Conservation (phyloP, 371 early-diverging fungal genomes). For the Blakeslea trispora region DNA sequence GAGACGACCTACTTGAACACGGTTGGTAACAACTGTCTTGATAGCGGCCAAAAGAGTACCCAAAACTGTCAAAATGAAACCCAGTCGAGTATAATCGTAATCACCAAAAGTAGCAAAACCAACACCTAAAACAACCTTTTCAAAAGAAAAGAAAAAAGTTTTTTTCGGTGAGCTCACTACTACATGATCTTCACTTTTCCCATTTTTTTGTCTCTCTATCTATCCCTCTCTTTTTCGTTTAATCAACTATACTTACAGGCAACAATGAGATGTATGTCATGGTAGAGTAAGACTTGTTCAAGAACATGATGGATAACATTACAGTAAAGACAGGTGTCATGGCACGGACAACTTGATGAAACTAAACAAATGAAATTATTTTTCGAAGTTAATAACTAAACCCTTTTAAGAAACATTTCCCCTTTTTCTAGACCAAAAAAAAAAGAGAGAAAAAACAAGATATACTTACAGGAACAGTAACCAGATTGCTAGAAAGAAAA, state of each 20-base stretch:
- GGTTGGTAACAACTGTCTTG: constrained; percentile 86
- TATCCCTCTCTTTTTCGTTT: background rate
- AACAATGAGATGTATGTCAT: constrained; percentile 65
- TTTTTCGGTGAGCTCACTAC: no score
- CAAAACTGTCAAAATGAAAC: constrained; percentile 75
- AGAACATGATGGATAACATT: constrained; percentile 59
- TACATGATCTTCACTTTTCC: no score
- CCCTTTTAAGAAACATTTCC: background rate
- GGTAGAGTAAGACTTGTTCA: constrained; percentile 57
- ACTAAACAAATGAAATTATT: constrained; percentile 19
- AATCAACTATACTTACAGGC: constrained; percentile 55
- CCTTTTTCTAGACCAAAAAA: background rate
- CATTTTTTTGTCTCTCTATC: background rate
- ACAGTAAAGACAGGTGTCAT: constrained; percentile 86
- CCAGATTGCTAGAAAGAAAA: constrained; percentile 47
- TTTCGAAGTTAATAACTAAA: background rate
- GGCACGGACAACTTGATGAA: constrained; percentile 88
- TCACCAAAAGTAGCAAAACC: constrained; percentile 84
- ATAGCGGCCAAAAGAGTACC: constrained; percentile 80
- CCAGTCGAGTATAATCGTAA: constrained; percentile 69
- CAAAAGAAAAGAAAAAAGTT: no score
- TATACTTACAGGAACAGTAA: constrained; percentile 52
- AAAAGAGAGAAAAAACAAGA: no score
- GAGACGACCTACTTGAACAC: constrained; percentile 75
- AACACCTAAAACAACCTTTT: constrained; percentile 77